These are phyloP conservation scores for Tubosaeta brunneosetosa DNA, from an alignment of 768 basidiomycete species.

Conservation along the genomic window DNA sequence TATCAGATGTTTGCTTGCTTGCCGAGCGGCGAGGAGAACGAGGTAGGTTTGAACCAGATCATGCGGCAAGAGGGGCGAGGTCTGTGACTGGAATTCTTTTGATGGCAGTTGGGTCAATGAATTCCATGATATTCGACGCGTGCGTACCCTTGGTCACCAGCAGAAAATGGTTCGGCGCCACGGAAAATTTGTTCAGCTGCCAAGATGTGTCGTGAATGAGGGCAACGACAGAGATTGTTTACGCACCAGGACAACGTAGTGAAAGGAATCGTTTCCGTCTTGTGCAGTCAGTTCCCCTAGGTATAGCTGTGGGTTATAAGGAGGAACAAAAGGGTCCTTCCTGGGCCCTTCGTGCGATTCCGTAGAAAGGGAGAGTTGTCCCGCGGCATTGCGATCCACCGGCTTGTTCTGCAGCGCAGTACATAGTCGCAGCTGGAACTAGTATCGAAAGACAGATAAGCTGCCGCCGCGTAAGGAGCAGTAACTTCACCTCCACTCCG, in stretches of 20 bases:
- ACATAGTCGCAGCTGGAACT: conserved; percentile 88
- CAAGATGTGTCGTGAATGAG: conserved; percentile 1
- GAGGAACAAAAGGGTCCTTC: conserved; percentile 78
- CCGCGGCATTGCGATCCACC: conserved; percentile 41
- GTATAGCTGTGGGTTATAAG: conserved; percentile 72
- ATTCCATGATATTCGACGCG: neutral
- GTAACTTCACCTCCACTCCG: conserved; percentile 54
- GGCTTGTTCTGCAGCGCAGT: conserved; percentile 83
- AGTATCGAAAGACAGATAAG: conserved; percentile 1
- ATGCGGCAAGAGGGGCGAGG: conserved; percentile 70
- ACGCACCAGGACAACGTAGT: conserved; percentile 68
- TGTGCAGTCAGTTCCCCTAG: conserved; percentile 60
- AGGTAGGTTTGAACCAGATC: conserved; percentile 76
- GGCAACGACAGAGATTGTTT: neutral
- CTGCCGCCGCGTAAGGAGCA: neutral
- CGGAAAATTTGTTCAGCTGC: conserved; percentile 83
- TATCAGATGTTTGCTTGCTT: conserved; percentile 55
- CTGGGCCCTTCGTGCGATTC: conserved; percentile 24
- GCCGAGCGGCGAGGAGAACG: conserved; percentile 66
- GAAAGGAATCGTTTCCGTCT: conserved; percentile 48
- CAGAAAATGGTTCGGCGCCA: conserved; percentile 83
- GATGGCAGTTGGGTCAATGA: neutral
- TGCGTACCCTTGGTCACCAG: conserved; percentile 73
- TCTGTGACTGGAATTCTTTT: conserved; percentile 71
- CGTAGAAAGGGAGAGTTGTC: conserved; percentile 26